Percentiles rank a stretch among this genome's conserved stretches.
These are phyloP conservation scores for Suillus variegatus DNA, from an alignment of 768 basidiomycete species.

Conservation along the genomic window DNA sequence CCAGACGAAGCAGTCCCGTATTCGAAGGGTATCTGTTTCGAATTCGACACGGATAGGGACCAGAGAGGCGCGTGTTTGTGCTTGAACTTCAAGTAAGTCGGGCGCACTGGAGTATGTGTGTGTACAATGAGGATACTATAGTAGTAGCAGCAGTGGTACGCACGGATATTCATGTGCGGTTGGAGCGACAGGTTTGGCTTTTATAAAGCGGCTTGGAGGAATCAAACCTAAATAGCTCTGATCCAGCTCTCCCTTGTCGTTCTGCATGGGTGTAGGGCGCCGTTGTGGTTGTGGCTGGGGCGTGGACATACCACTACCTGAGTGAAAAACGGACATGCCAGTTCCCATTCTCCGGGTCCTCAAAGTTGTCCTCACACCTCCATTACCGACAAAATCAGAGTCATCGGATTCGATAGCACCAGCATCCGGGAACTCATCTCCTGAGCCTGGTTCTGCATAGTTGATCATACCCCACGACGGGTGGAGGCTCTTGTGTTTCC, in stretches of 20 bases:
- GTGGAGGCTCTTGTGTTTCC: constrained; percentile 41
- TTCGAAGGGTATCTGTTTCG: constrained; percentile 86
- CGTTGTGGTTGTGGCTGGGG: constrained; percentile 33
- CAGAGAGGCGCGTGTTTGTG: constrained; percentile 53
- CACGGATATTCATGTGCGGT: constrained; percentile 78
- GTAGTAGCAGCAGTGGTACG: constrained; percentile 33
- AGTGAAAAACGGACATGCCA: constrained; percentile 58
- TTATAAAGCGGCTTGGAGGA: constrained; percentile 79
- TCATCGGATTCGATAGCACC: constrained; percentile 85
- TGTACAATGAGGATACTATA: background rate
- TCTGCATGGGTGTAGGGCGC: constrained; percentile 4
- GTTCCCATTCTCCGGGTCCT: constrained; percentile 44
- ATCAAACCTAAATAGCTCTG: constrained; percentile 90
- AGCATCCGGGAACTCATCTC: constrained; percentile 79
- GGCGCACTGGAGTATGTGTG: constrained; percentile 46
- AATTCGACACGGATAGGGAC: constrained; percentile 96
- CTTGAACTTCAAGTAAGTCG: constrained; percentile 65
- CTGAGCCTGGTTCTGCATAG: constrained; percentile 85
- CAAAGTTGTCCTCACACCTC: constrained; percentile 59
- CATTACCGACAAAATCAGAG: constrained; percentile 75
- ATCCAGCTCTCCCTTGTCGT: constrained; percentile 65
- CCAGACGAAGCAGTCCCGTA: constrained; percentile 97
- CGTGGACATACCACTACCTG: constrained; percentile 43
- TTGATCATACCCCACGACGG: constrained; percentile 76
- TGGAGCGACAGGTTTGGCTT: constrained; percentile 52